Percentiles rank a stretch among this genome's conserved stretches.
phyloP scores from a whole-genome alignment of 2,329 filamentous ascomycete genomes.

The Aspergillus sp. region DNA sequence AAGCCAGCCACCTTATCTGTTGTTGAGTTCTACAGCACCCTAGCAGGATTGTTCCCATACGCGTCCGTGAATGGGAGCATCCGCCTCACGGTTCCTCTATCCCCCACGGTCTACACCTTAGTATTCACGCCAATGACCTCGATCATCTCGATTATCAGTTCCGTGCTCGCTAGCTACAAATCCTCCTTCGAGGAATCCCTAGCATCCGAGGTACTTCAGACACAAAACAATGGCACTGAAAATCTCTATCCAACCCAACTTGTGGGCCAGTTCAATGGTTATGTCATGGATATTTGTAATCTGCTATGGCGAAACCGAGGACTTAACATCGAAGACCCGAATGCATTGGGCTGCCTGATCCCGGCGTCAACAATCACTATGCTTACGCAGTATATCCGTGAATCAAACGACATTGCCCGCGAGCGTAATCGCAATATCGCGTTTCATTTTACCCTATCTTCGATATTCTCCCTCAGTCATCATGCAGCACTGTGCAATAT shows the following conservation, averaged over 20 bases:
- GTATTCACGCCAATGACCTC: constrained; percentile 58
- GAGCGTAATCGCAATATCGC: constrained; percentile 22
- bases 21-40: constrained; percentile 62
- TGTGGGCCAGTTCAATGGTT: constrained; percentile 68
- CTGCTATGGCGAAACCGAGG: constrained; percentile 69
- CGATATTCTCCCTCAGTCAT: constrained; percentile 42
- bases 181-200: constrained; percentile 60
- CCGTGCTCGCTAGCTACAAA: constrained; percentile 65
- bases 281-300: constrained; percentile 81
- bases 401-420: constrained; percentile 27
- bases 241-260: constrained; percentile 50
- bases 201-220: constrained; percentile 24
- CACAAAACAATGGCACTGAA: constrained; percentile 19
- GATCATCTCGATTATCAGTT: constrained; percentile 60
- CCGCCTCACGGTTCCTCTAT: constrained; percentile 60
- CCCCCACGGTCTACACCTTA: constrained; percentile 61
- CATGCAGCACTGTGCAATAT: constrained; percentile 39
- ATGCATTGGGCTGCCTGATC: constrained; percentile 48
- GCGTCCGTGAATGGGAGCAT: constrained; percentile 46
- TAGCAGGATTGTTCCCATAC: constrained; percentile 50
- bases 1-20: constrained; percentile 43
- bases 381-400: constrained; percentile 36
- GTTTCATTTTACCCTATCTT: constrained; percentile 29
- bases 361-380: constrained; percentile 37
- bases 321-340: constrained; percentile 57